Conservation (phyloP, 352 stramenopile genomes). For the Phytophthora rubi region DNA sequence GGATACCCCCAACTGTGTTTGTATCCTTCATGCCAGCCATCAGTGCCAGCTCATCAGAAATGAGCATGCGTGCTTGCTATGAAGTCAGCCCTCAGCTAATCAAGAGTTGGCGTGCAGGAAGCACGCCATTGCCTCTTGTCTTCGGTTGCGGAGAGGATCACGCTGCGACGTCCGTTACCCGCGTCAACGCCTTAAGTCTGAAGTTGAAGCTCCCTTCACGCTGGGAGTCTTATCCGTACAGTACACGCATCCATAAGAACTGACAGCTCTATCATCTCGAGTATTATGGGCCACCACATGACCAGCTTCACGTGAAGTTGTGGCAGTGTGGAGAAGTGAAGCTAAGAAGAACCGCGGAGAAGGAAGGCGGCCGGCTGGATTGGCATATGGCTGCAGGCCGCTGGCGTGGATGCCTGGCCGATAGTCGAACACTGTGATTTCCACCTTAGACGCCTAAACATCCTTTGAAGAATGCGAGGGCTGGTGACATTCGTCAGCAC, state of each 20-base stretch:
- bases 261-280: constrained; percentile 2
- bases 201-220: constrained; percentile 3
- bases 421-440: constrained; percentile 9
- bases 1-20: too few species aligned
- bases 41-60: background rate
- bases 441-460: constrained; percentile 1
- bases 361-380: constrained; percentile 10
- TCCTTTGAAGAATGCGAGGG: constrained; percentile 23
- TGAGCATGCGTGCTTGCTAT: constrained; percentile 7
- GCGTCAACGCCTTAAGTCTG: constrained; percentile 1
- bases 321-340: background rate
- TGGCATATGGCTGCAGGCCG: constrained; percentile 13
- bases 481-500: constrained; percentile 26
- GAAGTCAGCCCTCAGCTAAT: background rate
- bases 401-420: constrained; percentile 1
- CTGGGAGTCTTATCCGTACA: too few species aligned
- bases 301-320: background rate
- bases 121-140: constrained; percentile 1
- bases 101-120: constrained; percentile 5
- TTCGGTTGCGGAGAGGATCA: constrained; percentile 7
- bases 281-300: constrained; percentile 2
- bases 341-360: constrained; percentile 11
- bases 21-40: background rate
- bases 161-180: background rate
- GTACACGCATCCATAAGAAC: constrained; percentile 6